Evolutionary conservation across 371 early-diverging fungal genomes (phyloP), one percentile per base, ranked within the genome.

Genomic region (Entomophthora muscae): DNA sequence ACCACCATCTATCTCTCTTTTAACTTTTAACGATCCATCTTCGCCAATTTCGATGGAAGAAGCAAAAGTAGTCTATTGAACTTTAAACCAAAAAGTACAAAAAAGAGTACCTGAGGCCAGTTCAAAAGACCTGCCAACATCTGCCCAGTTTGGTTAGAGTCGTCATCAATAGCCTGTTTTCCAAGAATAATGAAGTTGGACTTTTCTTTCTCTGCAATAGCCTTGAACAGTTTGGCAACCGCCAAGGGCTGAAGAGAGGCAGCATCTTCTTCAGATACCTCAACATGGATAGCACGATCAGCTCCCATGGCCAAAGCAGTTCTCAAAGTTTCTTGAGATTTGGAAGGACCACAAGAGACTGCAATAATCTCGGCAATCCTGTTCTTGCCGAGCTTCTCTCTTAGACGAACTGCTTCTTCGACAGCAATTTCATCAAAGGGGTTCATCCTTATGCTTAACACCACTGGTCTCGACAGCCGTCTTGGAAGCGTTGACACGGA

Each of bases 271-370:
- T 86, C 90, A 66, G 82, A 77, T 10, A 84, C 85, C 70, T 94
- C 93, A 58, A 98, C 88, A 73, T 94, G 96, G 61, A 98, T 80
- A 29, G 95, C 97, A 63, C 85, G 79, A 79, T 98, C 98, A 63
- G 96, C 98, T 52, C 98, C 98, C 94, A 97, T 93, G 63, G 98
- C 98, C 66, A 98, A 78, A 54, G 98, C 97, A 33, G 97, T 95
- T 66, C 97, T 79, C 65, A 98, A 78, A 12, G 88, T 89, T 72
- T 98, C 98, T 72, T 89, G 89, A 21, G 86, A 65, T 79, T 94
- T 95, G 70, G 84, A 66, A 3, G 92, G 82, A 58, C 98, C 98
- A 69, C 93, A 84, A 5, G 94, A 86, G 61, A 96, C 82, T 58
- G 91, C 94, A 65, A 98, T 74, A 61, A 95, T 85, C 66, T 87